Evolutionary conservation across 768 basidiomycete species (phyloP), one percentile per base, ranked within the genome.

Genomic region (Auricularia cornea): DNA sequence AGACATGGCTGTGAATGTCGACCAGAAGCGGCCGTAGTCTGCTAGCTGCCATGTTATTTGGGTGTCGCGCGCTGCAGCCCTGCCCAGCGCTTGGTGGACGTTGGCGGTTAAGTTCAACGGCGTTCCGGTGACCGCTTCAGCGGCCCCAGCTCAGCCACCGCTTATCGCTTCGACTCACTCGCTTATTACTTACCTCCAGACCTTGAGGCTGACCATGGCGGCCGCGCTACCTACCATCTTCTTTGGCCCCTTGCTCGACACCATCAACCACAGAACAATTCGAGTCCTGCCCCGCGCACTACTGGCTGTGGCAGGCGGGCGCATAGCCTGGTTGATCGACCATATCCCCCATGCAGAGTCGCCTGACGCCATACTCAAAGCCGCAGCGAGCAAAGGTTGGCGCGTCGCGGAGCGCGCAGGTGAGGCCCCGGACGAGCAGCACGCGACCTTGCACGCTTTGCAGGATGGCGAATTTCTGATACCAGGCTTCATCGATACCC

Each of bases 401-500:
- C 26, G 26, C 54, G 28, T 57, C 20, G 78, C 84, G 23, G 75
- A 77, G 3, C 72, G 90, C 57, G 76, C 78, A 0, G 72, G 74
- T 52, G 82, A 85, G 65, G 88, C 85, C n/a, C 69, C 76, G 23
- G 54, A 73, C 10, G 75, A 81, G 28, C 68, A 71, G 1, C 67
- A 66, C 4, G 63, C 70, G 44, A 68, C 73, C 32, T 52, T 81
- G 51, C 70, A 81, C 5, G 72, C 81, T 64, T 73, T 81, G 20
- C 70, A 69, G 62, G 51, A 71, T 6, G 80, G 80, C 6, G 77
- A 83, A 66, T 94, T 94, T 70, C 69, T 96, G 62, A 83, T 92
- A 70, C 94, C 94, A 5, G 94, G 94, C 3, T 85, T 96, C 72
- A 78, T 95, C 61, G 94, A 97, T 78, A 96, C 94, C 32, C 94